phyloP scores from a whole-genome alignment of 2,329 filamentous ascomycete species.

The Colletotrichum euphorbiae region DNA sequence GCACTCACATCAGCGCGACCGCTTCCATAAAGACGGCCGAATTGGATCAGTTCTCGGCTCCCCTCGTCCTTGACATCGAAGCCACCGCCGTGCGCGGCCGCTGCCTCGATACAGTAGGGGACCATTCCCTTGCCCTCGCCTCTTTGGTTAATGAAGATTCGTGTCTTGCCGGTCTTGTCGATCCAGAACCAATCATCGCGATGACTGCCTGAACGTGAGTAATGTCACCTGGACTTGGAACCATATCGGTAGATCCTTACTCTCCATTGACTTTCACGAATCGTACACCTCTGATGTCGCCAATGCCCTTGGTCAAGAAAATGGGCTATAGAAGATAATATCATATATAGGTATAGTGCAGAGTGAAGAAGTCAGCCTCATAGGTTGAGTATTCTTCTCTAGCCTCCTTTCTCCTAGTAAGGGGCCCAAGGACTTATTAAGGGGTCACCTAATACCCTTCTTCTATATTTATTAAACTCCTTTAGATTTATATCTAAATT shows the following conservation, averaged over 20 bases:
- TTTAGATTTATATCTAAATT: no score
- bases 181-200: slow-evolving; percentile 46
- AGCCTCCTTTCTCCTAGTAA: no score
- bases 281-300: slow-evolving; percentile 41
- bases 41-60: slow-evolving; percentile 29
- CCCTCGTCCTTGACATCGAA: slow-evolving; percentile 13
- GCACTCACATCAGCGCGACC: slow-evolving; percentile 30
- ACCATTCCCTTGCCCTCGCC: slow-evolving; percentile 42
- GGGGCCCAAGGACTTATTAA: no score
- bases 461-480: no score
- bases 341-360: no score
- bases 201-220: neutral
- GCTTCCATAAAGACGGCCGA: slow-evolving; percentile 38
- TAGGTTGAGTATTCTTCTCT: no score
- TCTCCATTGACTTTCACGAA: slow-evolving; percentile 44
- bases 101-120: slow-evolving; percentile 31
- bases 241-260: no score
- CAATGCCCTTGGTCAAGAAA: slow-evolving; percentile 42
- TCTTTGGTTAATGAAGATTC: slow-evolving; percentile 42
- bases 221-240: no score
- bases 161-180: slow-evolving; percentile 37
- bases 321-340: no score
- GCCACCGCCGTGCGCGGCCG: slow-evolving; percentile 42
- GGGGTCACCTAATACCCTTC: no score
- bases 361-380: no score